Evolutionary conservation across 2,329 filamentous ascomycete genomes (phyloP), one percentile per base, ranked within the genome.

Genomic region (Trichoderma asperellum): DNA sequence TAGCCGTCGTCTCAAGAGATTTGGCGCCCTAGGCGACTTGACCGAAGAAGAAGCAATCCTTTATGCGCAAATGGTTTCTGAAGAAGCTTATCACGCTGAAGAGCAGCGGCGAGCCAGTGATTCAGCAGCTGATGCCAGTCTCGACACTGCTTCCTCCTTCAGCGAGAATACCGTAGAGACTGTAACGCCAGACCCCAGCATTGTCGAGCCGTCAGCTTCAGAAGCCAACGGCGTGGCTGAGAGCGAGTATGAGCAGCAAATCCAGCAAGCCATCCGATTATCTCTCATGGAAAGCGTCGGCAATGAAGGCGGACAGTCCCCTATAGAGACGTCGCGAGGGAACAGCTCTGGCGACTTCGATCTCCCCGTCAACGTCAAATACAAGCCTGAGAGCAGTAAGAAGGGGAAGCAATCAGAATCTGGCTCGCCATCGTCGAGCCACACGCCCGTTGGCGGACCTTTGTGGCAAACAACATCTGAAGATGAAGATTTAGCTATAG

Each of bases 1-100:
- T 67, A 86, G 89, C 18, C 89, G 89, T 29, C 83, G 98, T 32
- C 91, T 88, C 43, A 89, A 88, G 35, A 89, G 95, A 43, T 99
- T 97, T 75, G 93, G 94, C 40, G 78, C 79, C 0, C 81, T 97
- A 1, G 87, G 83, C 3, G 88, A 89, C 34, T 77, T 91, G 71
- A 90, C 84, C 2, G 89, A 91, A 72, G 88, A 91, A 73, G 89
- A 91, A 74, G 86, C 88, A 21, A 72, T 91, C 24, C 83, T 81
- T 40, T 91, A 91, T 73, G 89, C 88, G 0, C 87, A 89, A 75
- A 88, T 91, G 83, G 81, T 91, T 7, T 91, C 89, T 0, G 84
- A 88, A 71, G 89, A 91, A 75, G 79, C 86, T 0, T 88, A 86
- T 69, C 77, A 83, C 47, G 74, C 80, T n/a, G 87, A 90, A 34